Evolutionary conservation across 768 basidiomycete genomes (phyloP).

Genomic region (Lactifluus echinatus): DNA sequence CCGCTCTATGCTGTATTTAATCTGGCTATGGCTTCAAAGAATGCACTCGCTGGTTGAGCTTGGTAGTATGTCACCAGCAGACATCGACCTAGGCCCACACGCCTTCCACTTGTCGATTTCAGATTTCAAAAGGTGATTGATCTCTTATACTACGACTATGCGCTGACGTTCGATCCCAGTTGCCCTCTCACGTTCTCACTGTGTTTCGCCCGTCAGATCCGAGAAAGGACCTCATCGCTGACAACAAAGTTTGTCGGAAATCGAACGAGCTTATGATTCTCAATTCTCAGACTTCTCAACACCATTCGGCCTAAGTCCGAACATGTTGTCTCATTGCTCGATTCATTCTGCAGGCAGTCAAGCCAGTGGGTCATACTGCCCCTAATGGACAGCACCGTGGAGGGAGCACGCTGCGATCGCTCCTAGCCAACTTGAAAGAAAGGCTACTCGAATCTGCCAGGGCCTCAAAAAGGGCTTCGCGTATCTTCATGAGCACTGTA

Average conservation of each 20-base stretch:
- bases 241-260: background rate
- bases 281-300: background rate
- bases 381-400: background rate
- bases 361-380: background rate
- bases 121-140: too few species aligned
- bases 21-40: too few species aligned
- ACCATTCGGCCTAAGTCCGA: background rate
- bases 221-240: background rate
- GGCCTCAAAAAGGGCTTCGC: background rate
- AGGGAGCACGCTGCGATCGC: background rate
- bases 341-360: background rate
- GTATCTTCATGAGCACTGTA: background rate
- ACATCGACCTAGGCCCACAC: too few species aligned
- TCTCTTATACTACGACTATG: too few species aligned
- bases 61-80: too few species aligned
- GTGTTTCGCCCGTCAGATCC: background rate
- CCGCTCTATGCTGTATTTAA: too few species aligned
- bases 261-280: background rate
- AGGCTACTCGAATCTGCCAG: background rate
- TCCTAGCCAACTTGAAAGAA: background rate
- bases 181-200: background rate
- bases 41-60: too few species aligned
- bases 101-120: too few species aligned
- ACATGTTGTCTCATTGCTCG: background rate
- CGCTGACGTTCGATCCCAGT: background rate